Conservation (phyloP, 129 eudicot genomes). For the Rutidosis leptorrhynchoides region DNA sequence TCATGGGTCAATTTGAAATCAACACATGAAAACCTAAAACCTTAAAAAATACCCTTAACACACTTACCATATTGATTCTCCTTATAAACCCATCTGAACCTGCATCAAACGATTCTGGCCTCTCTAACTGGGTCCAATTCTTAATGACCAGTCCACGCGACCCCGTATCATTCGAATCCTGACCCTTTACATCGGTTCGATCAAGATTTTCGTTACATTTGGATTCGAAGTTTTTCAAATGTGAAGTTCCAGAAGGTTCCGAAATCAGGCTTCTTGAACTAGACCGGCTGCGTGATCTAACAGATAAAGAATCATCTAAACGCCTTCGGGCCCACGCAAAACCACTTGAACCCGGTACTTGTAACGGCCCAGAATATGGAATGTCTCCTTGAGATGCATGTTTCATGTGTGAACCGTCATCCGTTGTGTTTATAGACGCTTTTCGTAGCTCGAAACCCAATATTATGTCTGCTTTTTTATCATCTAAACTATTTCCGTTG, state of each 20-base stretch:
- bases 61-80: conserved; percentile 62
- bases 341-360: conserved; percentile 90
- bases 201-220: conserved; percentile 45
- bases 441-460: conserved; percentile 47
- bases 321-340: conserved; percentile 94
- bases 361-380: conserved; percentile 76
- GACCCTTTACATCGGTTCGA: conserved; percentile 35
- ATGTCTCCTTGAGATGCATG: conserved; percentile 86
- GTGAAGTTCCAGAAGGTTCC: conserved; percentile 59
- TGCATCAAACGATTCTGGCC: conserved; percentile 80
- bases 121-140: conserved; percentile 71
- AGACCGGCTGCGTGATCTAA: conserved; percentile 83
- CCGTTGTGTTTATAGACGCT: conserved; percentile 35
- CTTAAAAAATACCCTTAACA: neutral
- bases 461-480: conserved; percentile 45
- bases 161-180: conserved; percentile 36
- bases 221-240: conserved; percentile 36
- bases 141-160: conserved; percentile 31
- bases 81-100: conserved; percentile 39
- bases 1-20: too few relatives aligned
- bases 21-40: neutral
- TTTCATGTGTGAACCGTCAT: conserved; percentile 65
- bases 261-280: conserved; percentile 74
- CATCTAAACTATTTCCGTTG: conserved; percentile 41
- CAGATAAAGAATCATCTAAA: conserved; percentile 53